Percentiles rank a stretch among this genome's conserved stretches.
Evolutionary conservation across 2,329 filamentous ascomycete genomes (phyloP).

Genomic region (Penicillium glabrum): DNA sequence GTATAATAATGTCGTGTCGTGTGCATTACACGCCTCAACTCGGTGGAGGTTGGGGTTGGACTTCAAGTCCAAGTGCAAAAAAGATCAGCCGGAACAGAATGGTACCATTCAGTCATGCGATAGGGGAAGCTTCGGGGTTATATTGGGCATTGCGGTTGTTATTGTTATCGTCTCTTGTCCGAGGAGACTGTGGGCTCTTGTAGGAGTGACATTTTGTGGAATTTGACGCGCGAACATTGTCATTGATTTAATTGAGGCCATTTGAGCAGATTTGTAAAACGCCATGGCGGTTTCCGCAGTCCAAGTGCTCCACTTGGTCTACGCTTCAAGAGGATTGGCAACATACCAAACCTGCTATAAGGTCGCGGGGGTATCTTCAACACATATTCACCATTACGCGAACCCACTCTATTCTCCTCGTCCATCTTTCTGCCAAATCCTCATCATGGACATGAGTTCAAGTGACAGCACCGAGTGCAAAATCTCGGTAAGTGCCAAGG

Average conservation of each 20-base stretch:
- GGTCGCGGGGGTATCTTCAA: neutral
- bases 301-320: neutral
- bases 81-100: neutral
- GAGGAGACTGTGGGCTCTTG: neutral
- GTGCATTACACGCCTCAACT: too few species aligned
- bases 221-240: neutral
- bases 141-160: neutral
- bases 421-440: neutral
- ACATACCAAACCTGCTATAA: neutral
- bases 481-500: conserved; percentile 28
- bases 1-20: neutral
- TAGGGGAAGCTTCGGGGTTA: neutral
- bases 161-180: neutral
- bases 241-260: neutral
- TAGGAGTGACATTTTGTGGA: neutral
- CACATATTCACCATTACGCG: neutral
- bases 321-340: neutral
- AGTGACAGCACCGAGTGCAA: conserved; percentile 19
- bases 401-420: neutral
- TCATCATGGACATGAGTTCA: conserved; percentile 22
- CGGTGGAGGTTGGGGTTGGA: neutral
- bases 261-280: neutral
- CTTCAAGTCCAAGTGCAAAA: neutral
- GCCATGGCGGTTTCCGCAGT: neutral
- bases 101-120: neutral